phyloP scores from a whole-genome alignment of 2,329 filamentous ascomycete genomes.

The Hymenotorrendiella dingleyae region DNA sequence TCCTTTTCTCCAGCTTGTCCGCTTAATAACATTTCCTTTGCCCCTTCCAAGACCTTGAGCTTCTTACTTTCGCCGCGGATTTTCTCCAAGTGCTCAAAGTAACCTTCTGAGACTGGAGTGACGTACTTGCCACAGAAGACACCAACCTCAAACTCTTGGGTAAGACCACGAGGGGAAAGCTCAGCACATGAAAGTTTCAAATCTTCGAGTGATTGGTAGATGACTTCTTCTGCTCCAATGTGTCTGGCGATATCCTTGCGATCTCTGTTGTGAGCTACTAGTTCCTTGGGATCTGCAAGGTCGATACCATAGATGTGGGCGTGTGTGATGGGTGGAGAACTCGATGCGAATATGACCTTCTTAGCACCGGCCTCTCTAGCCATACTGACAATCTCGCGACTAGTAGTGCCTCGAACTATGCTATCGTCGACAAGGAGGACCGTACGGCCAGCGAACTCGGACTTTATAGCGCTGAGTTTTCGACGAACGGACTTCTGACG shows the following conservation, averaged over 20 bases:
- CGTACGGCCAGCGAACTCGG: conserved; percentile 75
- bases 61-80: conserved; percentile 66
- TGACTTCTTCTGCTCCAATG: conserved; percentile 70
- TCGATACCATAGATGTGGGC: conserved; percentile 85
- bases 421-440: conserved; percentile 85
- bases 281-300: conserved; percentile 62
- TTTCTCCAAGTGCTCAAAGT: conserved; percentile 74
- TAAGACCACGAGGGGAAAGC: conserved; percentile 53
- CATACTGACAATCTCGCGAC: conserved; percentile 75
- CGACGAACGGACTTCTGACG: conserved; percentile 82
- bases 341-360: conserved; percentile 78
- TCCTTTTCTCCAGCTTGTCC: conserved; percentile 56
- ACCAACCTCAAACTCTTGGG: conserved; percentile 74
- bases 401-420: conserved; percentile 82
- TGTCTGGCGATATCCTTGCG: conserved; percentile 55
- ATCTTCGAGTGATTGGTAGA: conserved; percentile 72
- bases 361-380: conserved; percentile 75
- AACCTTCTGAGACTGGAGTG: conserved; percentile 70
- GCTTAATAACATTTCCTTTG: conserved; percentile 57
- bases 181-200: conserved; percentile 75
- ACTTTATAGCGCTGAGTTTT: conserved; percentile 81
- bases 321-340: conserved; percentile 75
- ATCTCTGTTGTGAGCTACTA: conserved; percentile 64
- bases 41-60: conserved; percentile 58
- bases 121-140: conserved; percentile 88